Base-by-base conservation (phyloP, 805 yeast genomes). In the Saccharomyces cerevisiae region DNA sequence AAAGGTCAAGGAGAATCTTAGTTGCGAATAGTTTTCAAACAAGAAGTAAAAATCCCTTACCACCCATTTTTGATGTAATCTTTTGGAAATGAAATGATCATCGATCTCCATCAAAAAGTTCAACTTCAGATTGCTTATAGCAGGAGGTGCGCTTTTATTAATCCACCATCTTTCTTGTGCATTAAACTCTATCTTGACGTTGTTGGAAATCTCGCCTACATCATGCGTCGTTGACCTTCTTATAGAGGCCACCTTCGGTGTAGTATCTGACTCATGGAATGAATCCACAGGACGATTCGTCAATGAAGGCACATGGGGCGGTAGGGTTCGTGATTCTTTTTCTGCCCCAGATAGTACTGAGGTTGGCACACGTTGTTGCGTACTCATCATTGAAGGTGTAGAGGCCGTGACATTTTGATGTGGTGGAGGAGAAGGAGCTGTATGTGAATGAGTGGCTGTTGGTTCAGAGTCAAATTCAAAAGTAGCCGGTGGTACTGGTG, bases 11-110 rank as follows among this genome's bases (percentile, higher is more conserved):
- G 83, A 82, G 57, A 89, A 70, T 0, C 79, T 71, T 3, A 83
- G 73, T 60, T 84, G 89, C 1, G 94, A 80, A 59, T 85, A 82
- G 65, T 88, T 95, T 56, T 79, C 82, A 68, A 82, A 84, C 46
- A 90, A 70, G 13, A 89, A 75, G 64, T 88, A 89, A 59, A 86
- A 82, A 58, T 85, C 90, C 52, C 85, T 76, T 57, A 79, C 74
- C 4, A 75, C 70, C 52, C 72, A 57, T 2, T 57, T 59, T 46
- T 81, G 72, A 26, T 80, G 80, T 11, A 81, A 80, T 59, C 96
- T 79, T 62, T 85, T 87, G 13, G 59, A 59, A 6, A 84, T 71
- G 13, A 65, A 63, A 55, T 77, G 73, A 28, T 81, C 79, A 54
- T 89, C 96, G 24, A 82, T 78, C 66, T 89, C 96, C 66, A 70